Conservation (phyloP, 2,329 filamentous ascomycete genomes). For the Pestalotiopsis sp. region DNA sequence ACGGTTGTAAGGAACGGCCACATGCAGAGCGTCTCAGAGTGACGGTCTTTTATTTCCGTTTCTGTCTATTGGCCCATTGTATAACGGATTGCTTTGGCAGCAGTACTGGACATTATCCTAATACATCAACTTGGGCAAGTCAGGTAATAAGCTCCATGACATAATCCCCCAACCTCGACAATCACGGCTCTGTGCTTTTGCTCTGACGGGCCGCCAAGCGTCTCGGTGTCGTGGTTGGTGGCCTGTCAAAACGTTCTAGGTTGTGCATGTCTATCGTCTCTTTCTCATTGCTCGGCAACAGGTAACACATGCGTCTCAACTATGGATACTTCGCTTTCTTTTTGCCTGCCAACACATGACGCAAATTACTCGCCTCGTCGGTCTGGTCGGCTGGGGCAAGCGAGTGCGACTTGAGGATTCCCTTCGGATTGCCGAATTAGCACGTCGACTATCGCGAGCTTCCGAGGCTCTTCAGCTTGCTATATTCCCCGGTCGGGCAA, state of each 20-base stretch:
- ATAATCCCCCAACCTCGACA: background rate
- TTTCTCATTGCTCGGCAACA: constrained; percentile 1
- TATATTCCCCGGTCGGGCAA: constrained; percentile 8
- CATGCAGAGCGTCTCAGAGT: background rate
- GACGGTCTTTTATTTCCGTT: background rate
- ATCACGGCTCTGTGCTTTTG: background rate
- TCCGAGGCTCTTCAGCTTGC: constrained; percentile 4
- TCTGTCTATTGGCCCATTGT: background rate
- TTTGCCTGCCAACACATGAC: background rate
- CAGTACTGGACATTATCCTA: background rate
- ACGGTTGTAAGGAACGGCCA: background rate
- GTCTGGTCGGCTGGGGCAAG: background rate
- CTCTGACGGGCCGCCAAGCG: constrained; percentile 2
- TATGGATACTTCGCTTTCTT: background rate
- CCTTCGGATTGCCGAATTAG: background rate
- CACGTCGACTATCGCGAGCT: constrained; percentile 6
- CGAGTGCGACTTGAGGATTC: background rate
- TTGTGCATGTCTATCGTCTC: constrained; percentile 3
- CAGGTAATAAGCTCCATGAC: background rate
- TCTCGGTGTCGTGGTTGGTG: background rate
- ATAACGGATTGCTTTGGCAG: background rate
- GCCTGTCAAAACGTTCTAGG: background rate
- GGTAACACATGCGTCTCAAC: background rate
- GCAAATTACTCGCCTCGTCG: background rate
- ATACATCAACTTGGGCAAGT: background rate